Conservation (phyloP, 129 eudicot genomes). For the Helichrysum umbraculigerum region DNA sequence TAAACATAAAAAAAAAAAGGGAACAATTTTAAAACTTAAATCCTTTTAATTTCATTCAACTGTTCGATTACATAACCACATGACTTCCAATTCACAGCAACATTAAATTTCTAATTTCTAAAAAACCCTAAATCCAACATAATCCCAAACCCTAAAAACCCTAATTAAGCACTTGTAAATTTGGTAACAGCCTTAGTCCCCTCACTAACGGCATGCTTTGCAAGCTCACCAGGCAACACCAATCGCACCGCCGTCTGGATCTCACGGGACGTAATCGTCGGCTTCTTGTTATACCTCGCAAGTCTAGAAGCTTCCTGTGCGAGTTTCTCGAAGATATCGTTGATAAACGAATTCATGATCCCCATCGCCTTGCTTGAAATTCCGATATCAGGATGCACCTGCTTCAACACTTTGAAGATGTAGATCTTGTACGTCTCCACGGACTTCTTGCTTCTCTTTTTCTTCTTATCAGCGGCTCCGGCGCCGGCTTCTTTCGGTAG, state of each 20-base stretch:
- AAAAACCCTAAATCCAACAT: neutral
- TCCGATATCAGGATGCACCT: conserved; percentile 41
- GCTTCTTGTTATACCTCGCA: conserved; percentile 56
- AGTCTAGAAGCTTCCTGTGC: conserved; percentile 39
- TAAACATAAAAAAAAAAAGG: no score
- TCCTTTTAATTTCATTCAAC: neutral
- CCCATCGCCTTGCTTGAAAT: conserved; percentile 48
- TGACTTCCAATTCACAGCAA: neutral
- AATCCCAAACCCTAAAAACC: neutral
- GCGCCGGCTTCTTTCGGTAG: conserved; percentile 31
- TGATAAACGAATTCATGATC: conserved; percentile 40
- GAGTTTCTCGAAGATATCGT: conserved; percentile 44
- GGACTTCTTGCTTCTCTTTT: conserved; percentile 31
- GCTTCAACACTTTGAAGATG: conserved; percentile 39
- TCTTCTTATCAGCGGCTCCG: conserved; percentile 24
- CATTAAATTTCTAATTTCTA: neutral
- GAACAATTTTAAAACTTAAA: neutral
- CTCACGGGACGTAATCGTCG: conserved; percentile 44
- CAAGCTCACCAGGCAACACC: conserved; percentile 56
- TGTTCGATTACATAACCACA: neutral
- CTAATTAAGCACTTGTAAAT: conserved; percentile 21
- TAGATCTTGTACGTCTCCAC: conserved; percentile 34
- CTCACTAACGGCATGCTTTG: conserved; percentile 46
- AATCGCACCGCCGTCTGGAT: conserved; percentile 54
- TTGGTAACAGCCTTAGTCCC: conserved; percentile 40